phyloP scores from a whole-genome alignment of 176 grass and related monocot species.

The Aegilops sharonensis region DNA sequence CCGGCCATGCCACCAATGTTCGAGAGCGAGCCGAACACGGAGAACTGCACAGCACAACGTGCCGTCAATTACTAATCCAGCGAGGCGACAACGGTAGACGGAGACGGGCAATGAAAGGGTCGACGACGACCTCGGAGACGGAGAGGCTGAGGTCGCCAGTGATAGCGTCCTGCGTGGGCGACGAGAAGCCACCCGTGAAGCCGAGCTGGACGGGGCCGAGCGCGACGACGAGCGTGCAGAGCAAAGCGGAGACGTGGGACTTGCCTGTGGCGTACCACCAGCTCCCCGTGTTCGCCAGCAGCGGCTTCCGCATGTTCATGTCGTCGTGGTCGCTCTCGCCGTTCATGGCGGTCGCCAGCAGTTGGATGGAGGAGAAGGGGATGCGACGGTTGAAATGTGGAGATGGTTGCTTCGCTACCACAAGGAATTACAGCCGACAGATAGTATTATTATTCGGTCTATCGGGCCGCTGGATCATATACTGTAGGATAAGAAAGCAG shows the following conservation, averaged over 20 bases:
- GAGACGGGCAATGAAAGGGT: constrained; percentile 48
- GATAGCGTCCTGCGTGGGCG: constrained; percentile 75
- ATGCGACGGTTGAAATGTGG: too few relatives aligned
- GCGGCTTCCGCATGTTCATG: constrained; percentile 52
- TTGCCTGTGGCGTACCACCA: constrained; percentile 63
- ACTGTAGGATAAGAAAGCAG: too few relatives aligned
- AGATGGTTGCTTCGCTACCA: too few relatives aligned
- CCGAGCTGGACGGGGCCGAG: constrained; percentile 95
- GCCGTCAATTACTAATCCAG: constrained; percentile 18
- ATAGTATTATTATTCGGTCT: too few relatives aligned
- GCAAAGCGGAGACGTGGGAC: constrained; percentile 76
- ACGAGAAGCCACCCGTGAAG: constrained; percentile 89
- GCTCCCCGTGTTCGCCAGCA: constrained; percentile 79
- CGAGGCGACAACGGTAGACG: too few relatives aligned
- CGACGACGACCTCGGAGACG: constrained; percentile 59
- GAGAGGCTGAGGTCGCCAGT: constrained; percentile 75
- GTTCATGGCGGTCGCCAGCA: constrained; percentile 2
- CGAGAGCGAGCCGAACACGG: constrained; percentile 76
- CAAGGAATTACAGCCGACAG: too few relatives aligned
- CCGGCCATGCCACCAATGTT: constrained; percentile 88
- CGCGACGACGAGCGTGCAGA: constrained; percentile 93
- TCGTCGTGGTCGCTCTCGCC: constrained; percentile 24
- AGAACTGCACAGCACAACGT: constrained; percentile 45
- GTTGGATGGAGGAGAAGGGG: too few relatives aligned
- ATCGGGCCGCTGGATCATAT: too few relatives aligned